These are phyloP conservation scores for Phytophthora podocarpi DNA, from an alignment of 352 stramenopile species.

Conservation along the genomic window DNA sequence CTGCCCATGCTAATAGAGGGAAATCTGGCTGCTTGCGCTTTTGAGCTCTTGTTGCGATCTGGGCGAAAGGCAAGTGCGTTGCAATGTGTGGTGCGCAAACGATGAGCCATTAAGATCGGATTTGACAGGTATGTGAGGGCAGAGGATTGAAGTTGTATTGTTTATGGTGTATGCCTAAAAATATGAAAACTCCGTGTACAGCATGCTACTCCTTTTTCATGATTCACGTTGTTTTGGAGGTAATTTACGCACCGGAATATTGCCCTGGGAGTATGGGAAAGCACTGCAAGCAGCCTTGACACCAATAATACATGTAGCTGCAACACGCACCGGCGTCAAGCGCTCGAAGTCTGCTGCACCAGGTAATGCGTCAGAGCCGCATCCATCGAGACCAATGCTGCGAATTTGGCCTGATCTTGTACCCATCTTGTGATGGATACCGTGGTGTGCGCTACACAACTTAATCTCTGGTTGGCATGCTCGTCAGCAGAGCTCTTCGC, in stretches of 20 bases:
- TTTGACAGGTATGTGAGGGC: constrained; percentile 10
- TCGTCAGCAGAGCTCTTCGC: constrained; percentile 23
- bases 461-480: constrained; percentile 16
- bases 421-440: constrained; percentile 27
- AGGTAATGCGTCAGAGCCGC: no score
- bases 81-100: constrained; percentile 40
- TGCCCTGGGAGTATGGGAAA: no score
- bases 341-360: not conserved
- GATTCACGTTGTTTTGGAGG: not conserved
- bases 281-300: not conserved
- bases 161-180: not conserved
- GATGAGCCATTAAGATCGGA: not conserved
- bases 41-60: constrained; percentile 18
- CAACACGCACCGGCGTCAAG: no score
- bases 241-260: not conserved
- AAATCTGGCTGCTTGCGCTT: constrained; percentile 11
- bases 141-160: constrained; percentile 15
- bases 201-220: not conserved
- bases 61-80: constrained; percentile 28
- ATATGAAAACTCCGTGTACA: not conserved
- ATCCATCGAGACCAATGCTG: not conserved
- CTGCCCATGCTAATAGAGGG: constrained; percentile 34
- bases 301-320: not conserved
- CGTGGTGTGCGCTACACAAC: constrained; percentile 6
- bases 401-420: constrained; percentile 7